Base-by-base conservation (phyloP, 108 stramenopile genomes). In the Nitzschia sp. region DNA sequence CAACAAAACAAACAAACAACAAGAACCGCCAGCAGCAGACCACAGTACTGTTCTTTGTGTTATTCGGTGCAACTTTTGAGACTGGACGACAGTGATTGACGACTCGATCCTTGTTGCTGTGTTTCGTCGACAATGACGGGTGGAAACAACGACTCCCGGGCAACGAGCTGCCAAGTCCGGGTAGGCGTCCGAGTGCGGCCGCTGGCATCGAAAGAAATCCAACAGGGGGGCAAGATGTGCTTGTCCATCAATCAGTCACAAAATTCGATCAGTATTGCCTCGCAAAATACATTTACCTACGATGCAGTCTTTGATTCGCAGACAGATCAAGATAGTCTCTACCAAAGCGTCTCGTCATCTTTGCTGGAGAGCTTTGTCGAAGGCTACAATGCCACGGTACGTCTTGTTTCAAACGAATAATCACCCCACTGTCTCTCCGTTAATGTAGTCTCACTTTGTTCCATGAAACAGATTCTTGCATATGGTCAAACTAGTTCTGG, bases 401-500 rank as follows among this genome's bases (percentile, higher is more conserved):
- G 79, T 72, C 0, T 17, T 19, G 11, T 25, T 36, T 28, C 5
- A 63, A 66, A 9, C 38, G 38, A 42, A 42, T 13, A 13, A 42
- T 9, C 38, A 42, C 6, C 6, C 13, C 9, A 42, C 6, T 42
- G 38, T 9, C n/a, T n/a, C n/a, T n/a, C n/a, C n/a, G n/a, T 9
- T 42, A 13, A 42, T 42, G 38, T 42, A 42, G n/a, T n/a, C n/a
- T n/a, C n/a, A n/a, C n/a, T n/a, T n/a, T n/a, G n/a, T n/a, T n/a
- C n/a, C n/a, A n/a, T n/a, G n/a, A n/a, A n/a, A n/a, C 45, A 82
- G 66, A 85, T 90, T 35, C 82, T 98, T 54, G 96, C 97, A 3
- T 98, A 96, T 70, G 95, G 95, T 2, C 95, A 96, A 66, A 96
- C 95, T n/a, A 91, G 92, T 1, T 79, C 80, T 19, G 95, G 92